Percentiles rank a stretch among this genome's conserved stretches.
Evolutionary conservation across 352 stramenopile species (phyloP).

Genomic region (Albugo candida): DNA sequence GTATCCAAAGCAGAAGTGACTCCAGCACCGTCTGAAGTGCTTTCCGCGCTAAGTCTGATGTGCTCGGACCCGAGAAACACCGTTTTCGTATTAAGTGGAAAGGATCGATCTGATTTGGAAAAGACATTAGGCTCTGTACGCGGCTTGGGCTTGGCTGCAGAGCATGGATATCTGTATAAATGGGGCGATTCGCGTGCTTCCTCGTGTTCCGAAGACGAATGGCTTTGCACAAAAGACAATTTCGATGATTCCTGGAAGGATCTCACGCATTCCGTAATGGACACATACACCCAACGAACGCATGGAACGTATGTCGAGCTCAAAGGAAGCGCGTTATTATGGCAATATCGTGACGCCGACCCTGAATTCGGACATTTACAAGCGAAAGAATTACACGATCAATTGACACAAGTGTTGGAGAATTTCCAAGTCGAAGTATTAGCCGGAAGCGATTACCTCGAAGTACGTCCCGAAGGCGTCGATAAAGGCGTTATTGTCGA

Average conservation of each 20-base stretch:
- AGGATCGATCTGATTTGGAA: conserved; percentile 87
- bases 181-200: conserved; percentile 46
- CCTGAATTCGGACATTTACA: conserved; percentile 98
- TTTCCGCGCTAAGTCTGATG: conserved; percentile 80
- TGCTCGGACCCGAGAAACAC: conserved; percentile 90
- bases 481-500: conserved; percentile 97
- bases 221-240: conserved; percentile 75
- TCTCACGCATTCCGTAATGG: conserved; percentile 94
- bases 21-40: conserved; percentile 46
- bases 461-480: conserved; percentile 92
- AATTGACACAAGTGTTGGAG: conserved; percentile 90
- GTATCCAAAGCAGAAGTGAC: conserved; percentile 19
- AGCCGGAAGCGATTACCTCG: conserved; percentile 72
- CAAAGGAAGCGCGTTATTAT: conserved; percentile 96
- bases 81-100: conserved; percentile 97
- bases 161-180: conserved; percentile 98
- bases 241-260: conserved; percentile 95
- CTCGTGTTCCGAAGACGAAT: conserved; percentile 18
- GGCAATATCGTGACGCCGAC: conserved; percentile 98
- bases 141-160: conserved; percentile 89
- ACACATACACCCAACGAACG: conserved; percentile 96
- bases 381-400: conserved; percentile 95
- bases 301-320: conserved; percentile 99
- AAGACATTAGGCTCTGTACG: conserved; percentile 86
- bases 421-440: conserved; percentile 92